phyloP scores from a whole-genome alignment of 208 protist species.

The Leishmania arabica region DNA sequence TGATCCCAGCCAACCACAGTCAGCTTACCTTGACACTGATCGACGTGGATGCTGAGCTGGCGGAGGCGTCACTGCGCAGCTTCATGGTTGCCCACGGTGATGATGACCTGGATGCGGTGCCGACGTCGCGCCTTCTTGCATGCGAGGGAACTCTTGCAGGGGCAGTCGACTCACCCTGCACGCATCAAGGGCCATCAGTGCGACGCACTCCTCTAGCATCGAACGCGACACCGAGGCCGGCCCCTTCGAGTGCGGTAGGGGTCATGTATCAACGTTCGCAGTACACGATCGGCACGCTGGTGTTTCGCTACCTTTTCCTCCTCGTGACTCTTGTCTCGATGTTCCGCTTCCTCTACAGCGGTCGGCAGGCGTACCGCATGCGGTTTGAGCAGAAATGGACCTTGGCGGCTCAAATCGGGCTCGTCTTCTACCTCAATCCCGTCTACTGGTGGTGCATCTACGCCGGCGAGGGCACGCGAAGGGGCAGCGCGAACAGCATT shows the following conservation, averaged over 20 bases:
- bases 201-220: neutral
- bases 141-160: neutral
- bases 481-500: neutral
- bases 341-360: conserved; percentile 55
- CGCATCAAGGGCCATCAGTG: neutral
- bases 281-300: conserved; percentile 70
- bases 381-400: conserved; percentile 73
- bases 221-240: neutral
- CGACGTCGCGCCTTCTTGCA: neutral
- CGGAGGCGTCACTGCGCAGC: conserved; percentile 33
- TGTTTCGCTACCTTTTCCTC: conserved; percentile 68
- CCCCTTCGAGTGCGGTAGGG: conserved; percentile 42
- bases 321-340: conserved; percentile 45
- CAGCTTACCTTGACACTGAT: conserved; percentile 61
- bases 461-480: neutral
- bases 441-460: conserved; percentile 65
- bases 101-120: neutral
- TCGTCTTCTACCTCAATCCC: conserved; percentile 70
- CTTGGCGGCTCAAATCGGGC: conserved; percentile 44
- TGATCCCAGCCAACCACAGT: conserved; percentile 40
- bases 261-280: conserved; percentile 61
- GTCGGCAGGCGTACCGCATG: conserved; percentile 20
- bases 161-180: neutral
- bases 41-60: conserved; percentile 56
- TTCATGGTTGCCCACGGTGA: neutral